Conservation (phyloP, 2,329 filamentous ascomycete genomes). For the Penicillium sp. region DNA sequence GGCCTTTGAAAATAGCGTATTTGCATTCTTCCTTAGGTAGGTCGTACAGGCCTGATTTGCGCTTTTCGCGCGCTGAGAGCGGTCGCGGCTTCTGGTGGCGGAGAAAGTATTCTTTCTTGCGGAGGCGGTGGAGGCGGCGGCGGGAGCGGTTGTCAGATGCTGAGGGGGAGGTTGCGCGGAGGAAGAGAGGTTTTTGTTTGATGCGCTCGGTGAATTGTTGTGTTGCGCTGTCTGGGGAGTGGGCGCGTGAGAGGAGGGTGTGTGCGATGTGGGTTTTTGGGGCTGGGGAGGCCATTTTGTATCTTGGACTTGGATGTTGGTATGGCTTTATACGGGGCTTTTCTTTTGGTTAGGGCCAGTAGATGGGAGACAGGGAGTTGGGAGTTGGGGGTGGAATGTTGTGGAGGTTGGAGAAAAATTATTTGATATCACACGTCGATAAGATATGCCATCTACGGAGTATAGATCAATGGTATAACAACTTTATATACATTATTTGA, state of each 20-base stretch:
- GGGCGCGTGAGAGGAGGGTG: conserved; percentile 71
- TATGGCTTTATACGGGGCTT: background rate
- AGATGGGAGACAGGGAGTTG: background rate
- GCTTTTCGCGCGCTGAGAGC: conserved; percentile 75
- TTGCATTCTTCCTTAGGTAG: conserved; percentile 67
- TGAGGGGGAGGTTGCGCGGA: conserved; percentile 71
- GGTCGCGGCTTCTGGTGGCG: conserved; percentile 60
- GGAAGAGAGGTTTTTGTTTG: conserved; percentile 74
- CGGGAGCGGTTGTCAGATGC: conserved; percentile 52
- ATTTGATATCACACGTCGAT: conserved; percentile 19
- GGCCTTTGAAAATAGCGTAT: conserved; percentile 72
- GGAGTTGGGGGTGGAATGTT: background rate
- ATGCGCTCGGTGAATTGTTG: conserved; percentile 80
- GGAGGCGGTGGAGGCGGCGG: conserved; percentile 52
- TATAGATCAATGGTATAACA: background rate
- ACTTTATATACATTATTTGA: background rate
- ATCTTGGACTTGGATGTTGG: too few species aligned
- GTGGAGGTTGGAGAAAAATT: conserved; percentile 12
- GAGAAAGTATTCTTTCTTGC: conserved; percentile 47
- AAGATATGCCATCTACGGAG: conserved; percentile 4
- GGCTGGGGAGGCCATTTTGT: conserved; percentile 21
- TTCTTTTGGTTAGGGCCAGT: background rate
- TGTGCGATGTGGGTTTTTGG: conserved; percentile 51
- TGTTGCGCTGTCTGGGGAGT: conserved; percentile 68
- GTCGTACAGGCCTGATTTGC: conserved; percentile 69